Conservation (phyloP, 352 stramenopile genomes). For the Lagenidium sp. region DNA sequence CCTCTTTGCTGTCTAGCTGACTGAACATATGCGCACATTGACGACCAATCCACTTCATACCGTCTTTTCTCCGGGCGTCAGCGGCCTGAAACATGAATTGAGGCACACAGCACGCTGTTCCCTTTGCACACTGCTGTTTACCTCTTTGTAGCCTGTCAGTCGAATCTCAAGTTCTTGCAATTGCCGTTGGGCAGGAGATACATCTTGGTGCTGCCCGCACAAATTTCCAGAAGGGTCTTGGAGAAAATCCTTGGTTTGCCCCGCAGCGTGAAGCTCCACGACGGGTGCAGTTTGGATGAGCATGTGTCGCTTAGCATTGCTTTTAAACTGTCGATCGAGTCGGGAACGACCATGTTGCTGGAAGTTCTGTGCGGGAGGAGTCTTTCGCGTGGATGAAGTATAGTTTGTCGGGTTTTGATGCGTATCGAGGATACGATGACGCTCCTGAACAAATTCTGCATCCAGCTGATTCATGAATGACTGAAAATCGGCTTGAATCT, state of each 20-base stretch:
- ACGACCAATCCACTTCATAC: constrained; percentile 41
- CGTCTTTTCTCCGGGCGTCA: constrained; percentile 27
- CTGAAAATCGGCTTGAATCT: constrained; percentile 38
- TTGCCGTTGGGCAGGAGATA: constrained; percentile 6
- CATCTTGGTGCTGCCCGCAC: no score
- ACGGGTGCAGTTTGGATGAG: constrained; percentile 22
- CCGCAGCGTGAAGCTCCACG: constrained; percentile 2
- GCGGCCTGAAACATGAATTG: constrained; percentile 17
- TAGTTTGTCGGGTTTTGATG: no score
- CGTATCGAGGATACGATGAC: constrained; percentile 19
- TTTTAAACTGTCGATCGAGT: constrained; percentile 22
- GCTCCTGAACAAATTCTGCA: constrained; percentile 19
- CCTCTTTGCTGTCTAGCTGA: constrained; percentile 51
- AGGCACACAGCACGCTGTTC: no score
- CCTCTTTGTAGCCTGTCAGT: constrained; percentile 4
- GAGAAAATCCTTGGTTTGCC: neutral
- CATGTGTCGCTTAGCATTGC: constrained; percentile 23
- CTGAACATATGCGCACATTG: constrained; percentile 55
- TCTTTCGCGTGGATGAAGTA: no score
- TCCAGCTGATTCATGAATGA: constrained; percentile 34
- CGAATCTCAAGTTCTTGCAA: constrained; percentile 11
- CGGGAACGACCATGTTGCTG: no score
- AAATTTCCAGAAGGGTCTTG: neutral
- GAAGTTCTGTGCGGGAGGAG: no score
- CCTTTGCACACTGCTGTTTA: neutral